Evolutionary conservation across 75 land plant genomes (phyloP).

Genomic region (Cunninghamia lanceolata): DNA sequence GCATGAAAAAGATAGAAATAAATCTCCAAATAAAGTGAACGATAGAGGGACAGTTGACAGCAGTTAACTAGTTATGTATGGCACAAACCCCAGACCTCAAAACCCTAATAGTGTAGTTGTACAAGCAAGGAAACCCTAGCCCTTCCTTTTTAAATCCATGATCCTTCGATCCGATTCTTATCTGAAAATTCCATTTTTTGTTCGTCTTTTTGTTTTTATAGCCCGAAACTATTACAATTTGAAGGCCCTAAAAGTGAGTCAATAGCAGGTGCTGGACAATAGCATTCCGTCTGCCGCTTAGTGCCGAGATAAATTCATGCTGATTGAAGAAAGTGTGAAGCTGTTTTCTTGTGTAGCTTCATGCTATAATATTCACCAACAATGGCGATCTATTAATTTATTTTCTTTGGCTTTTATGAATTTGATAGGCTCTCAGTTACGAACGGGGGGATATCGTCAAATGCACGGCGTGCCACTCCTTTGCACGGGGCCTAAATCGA

Average conservation of each 20-base stretch:
- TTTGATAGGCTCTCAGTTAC: not conserved
- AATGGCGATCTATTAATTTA: not conserved
- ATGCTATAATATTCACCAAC: not conserved
- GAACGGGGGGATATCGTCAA: not conserved
- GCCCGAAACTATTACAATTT: not conserved
- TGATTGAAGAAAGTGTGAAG: not conserved
- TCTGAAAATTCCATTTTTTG: not conserved
- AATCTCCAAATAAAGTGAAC: no score
- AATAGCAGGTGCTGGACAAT: not conserved
- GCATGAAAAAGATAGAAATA: no score
- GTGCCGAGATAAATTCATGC: not conserved
- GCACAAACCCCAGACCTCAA: no score
- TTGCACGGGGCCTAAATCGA: not conserved
- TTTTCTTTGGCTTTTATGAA: not conserved
- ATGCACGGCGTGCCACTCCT: not conserved
- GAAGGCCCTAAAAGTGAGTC: not conserved
- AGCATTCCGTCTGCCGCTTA: conserved; percentile 3
- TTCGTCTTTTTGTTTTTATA: not conserved
- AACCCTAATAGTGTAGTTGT: no score
- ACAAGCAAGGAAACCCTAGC: no score
- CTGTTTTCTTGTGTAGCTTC: not conserved
- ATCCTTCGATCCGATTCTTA: not conserved
- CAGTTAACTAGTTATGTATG: no score
- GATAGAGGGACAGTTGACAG: no score
- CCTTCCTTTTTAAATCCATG: not conserved